Percentiles rank a stretch among this genome's conserved stretches.
Evolutionary conservation across 2,329 filamentous ascomycete genomes (phyloP).

Genomic region (Exophiala sideris): DNA sequence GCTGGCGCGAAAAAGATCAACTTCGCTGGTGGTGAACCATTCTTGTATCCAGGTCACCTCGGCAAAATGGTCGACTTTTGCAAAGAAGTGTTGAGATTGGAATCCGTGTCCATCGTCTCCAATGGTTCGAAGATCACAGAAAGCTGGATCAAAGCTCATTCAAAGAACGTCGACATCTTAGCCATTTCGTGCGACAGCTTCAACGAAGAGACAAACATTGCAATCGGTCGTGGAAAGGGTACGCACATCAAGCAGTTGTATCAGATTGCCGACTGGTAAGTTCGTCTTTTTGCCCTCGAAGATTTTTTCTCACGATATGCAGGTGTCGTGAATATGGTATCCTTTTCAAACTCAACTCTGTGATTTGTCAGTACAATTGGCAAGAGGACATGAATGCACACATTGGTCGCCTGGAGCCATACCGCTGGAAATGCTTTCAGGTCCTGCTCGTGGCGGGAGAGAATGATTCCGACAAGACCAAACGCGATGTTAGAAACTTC

Average conservation of each 20-base stretch:
- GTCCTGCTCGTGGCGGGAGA: slow-evolving; percentile 52
- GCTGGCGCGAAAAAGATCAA: slow-evolving; percentile 57
- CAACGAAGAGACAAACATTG: slow-evolving; percentile 47
- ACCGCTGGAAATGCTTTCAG: slow-evolving; percentile 58
- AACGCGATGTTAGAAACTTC: slow-evolving; percentile 40
- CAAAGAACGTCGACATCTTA: slow-evolving; percentile 51
- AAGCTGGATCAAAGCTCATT: slow-evolving; percentile 43
- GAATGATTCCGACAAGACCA: slow-evolving; percentile 43
- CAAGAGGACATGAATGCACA: slow-evolving; percentile 48
- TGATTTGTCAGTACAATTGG: slow-evolving; percentile 50
- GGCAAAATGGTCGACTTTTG: slow-evolving; percentile 45
- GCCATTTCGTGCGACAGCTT: slow-evolving; percentile 58
- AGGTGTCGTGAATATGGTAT: slow-evolving; percentile 45
- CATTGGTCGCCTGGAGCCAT: slow-evolving; percentile 44
- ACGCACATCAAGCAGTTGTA: slow-evolving; percentile 47
- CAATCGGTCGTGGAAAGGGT: slow-evolving; percentile 51
- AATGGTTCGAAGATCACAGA: slow-evolving; percentile 51
- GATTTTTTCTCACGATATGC: too few species aligned
- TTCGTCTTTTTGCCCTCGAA: too few species aligned
- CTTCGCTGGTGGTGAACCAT: slow-evolving; percentile 55
- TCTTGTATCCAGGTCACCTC: slow-evolving; percentile 48
- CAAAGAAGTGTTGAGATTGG: slow-evolving; percentile 49
- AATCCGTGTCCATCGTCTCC: slow-evolving; percentile 53
- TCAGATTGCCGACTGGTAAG: slow-evolving; percentile 40
- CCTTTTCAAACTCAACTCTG: slow-evolving; percentile 59